Percentiles rank a stretch among this genome's conserved stretches.
These are phyloP conservation scores for Themeda triandra DNA, from an alignment of 176 grass and related monocot species.

Conservation along the genomic window DNA sequence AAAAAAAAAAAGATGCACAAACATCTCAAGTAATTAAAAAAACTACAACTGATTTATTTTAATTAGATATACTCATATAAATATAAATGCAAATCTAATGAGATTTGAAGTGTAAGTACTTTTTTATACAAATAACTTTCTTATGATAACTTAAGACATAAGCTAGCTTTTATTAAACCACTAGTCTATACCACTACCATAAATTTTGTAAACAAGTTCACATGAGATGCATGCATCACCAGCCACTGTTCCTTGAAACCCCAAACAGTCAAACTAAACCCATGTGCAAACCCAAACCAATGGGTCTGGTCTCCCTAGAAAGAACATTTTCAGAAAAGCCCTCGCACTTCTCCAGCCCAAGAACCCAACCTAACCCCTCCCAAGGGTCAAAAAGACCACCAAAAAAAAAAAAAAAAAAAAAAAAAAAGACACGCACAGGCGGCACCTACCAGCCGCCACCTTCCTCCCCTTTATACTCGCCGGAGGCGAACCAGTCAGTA, in stretches of 20 bases:
- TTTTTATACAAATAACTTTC: background rate
- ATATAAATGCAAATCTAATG: background rate
- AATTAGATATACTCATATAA: too few relatives aligned
- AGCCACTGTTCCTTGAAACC: background rate
- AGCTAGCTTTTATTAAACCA: background rate
- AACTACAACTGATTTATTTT: too few relatives aligned
- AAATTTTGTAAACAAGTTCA: background rate
- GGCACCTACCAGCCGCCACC: constrained; percentile 30
- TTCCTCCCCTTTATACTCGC: constrained; percentile 30
- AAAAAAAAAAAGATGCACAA: too few relatives aligned
- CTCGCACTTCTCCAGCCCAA: background rate
- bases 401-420: background rate
- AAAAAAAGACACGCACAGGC: background rate
- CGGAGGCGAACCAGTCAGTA: constrained; percentile 9
- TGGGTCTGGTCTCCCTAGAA: background rate
- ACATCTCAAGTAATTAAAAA: too few relatives aligned
- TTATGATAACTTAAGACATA: background rate
- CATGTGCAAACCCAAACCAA: background rate
- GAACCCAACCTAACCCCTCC: background rate
- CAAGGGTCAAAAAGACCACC: too few relatives aligned
- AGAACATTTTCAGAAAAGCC: constrained; percentile 19
- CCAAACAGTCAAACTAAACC: background rate
- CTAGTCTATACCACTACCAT: background rate
- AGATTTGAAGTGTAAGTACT: background rate
- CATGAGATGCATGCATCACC: background rate